These are phyloP conservation scores for Friedmanniomyces endolithicus DNA, from an alignment of 495 filamentous ascomycete genomes.

Conservation along the genomic window DNA sequence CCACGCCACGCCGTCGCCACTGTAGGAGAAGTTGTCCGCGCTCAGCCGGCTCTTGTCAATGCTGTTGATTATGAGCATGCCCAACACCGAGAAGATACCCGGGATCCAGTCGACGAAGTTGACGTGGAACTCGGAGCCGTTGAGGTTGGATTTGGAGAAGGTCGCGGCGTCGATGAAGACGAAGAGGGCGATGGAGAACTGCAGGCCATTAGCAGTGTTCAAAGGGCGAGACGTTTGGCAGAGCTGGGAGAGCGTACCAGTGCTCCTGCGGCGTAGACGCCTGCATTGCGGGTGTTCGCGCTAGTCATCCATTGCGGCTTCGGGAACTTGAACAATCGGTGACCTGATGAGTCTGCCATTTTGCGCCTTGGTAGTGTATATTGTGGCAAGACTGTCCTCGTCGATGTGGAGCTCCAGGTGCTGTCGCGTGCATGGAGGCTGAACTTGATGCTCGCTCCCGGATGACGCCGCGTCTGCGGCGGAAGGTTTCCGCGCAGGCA, in stretches of 20 bases:
- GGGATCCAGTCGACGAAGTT: slow-evolving; percentile 98
- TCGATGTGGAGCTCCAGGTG: background rate
- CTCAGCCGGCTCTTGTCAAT: slow-evolving; percentile 86
- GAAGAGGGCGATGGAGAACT: slow-evolving; percentile 98
- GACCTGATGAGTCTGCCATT: slow-evolving; percentile 20
- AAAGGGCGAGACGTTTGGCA: background rate
- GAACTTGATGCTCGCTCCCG: background rate
- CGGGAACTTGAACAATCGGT: slow-evolving; percentile 34
- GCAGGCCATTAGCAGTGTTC: background rate
- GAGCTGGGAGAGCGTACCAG: slow-evolving; percentile 45
- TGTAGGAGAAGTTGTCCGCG: slow-evolving; percentile 78
- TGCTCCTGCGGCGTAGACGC: slow-evolving; percentile 77
- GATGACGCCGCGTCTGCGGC: background rate
- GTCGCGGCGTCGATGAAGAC: slow-evolving; percentile 83
- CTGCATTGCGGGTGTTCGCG: slow-evolving; percentile 63
- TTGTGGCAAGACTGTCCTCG: background rate
- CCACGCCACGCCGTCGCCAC: slow-evolving; percentile 80
- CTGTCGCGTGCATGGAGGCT: slow-evolving; percentile 1
- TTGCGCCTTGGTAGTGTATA: background rate
- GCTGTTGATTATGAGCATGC: slow-evolving; percentile 98
- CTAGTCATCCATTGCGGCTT: slow-evolving; percentile 72
- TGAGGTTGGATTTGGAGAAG: slow-evolving; percentile 68
- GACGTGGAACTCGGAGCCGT: slow-evolving; percentile 74
- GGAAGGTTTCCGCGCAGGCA: background rate
- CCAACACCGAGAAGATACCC: slow-evolving; percentile 80